A percentile compares a stretch with the other conserved stretches of the same genome.
Conservation (phyloP, 2,329 filamentous ascomycete species). For the Exophiala sp. region DNA sequence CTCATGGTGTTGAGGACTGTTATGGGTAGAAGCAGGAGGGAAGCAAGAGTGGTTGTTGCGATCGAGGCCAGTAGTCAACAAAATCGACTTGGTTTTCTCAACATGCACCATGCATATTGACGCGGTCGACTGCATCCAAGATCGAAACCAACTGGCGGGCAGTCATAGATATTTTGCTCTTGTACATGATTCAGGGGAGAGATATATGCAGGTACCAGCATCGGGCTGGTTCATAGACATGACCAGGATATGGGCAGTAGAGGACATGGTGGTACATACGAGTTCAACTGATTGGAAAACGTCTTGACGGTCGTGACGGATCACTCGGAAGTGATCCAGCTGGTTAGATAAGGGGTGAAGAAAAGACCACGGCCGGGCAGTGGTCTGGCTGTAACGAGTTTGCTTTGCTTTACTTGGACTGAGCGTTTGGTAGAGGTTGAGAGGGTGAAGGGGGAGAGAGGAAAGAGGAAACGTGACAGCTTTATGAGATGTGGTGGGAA, state of each 20-base stretch:
- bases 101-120: background rate
- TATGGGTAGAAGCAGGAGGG: constrained; percentile 1
- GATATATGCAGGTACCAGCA: constrained; percentile 23
- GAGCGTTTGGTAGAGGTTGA: constrained; percentile 4
- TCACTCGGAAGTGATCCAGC: constrained; percentile 28
- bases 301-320: constrained; percentile 65
- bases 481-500: background rate
- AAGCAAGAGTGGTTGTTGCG: constrained; percentile 6
- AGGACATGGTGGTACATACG: constrained; percentile 55
- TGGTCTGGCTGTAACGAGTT: constrained; percentile 11
- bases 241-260: constrained; percentile 3
- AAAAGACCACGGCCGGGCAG: constrained; percentile 18
- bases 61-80: constrained; percentile 10
- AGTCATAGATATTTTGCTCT: background rate
- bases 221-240: constrained; percentile 1
- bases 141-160: background rate
- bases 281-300: constrained; percentile 98
- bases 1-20: constrained; percentile 5
- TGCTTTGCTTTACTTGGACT: background rate
- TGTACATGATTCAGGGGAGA: constrained; percentile 8
- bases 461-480: background rate
- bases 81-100: background rate
- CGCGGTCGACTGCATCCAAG: constrained; percentile 15
- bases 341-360: constrained; percentile 1
- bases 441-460: background rate